Evolutionary conservation across 2,329 filamentous ascomycete species (phyloP), one percentile per base, ranked within the genome.

Genomic region (Xylariaceae sp.): DNA sequence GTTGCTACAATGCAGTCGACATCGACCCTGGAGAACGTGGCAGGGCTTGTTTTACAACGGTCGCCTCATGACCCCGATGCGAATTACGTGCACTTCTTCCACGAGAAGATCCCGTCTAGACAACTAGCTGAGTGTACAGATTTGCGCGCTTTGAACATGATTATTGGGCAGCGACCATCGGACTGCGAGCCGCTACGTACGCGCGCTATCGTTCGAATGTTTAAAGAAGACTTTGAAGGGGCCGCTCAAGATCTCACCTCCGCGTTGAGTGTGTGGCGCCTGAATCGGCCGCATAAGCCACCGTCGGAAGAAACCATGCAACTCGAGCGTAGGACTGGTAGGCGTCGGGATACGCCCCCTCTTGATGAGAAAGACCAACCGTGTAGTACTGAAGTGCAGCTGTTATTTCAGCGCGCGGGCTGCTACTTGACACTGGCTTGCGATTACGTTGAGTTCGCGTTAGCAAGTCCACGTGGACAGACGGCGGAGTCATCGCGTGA

Each of bases 61-160:
- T 86, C 83, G 61, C 79, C 84, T n/a, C 72, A 80, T 54, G 86
- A 92, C 69, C 74, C 79, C 49, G 88, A 94, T 69, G 90, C 89
- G 34, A 88, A 88, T 73, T 94, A 94, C 71, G 90, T 94, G n/a
- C 88, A 94, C 71, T 94, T 93, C 75, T 95, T 95, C 73, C 89
- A 93, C 74, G 89, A 95, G 74, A 94, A 93, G 81, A 92, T 94
- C 30, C 88, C 89, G 1, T 88, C 85, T 47, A 78, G 88, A 48
- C 85, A 88, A 71, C 77, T 94, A 71, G 88, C 86, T 42, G 84
- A 90, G 68, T 86, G 82, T 67, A 92, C 89, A 7, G 87, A 83
- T 62, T 74, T 92, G 58, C 76, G 82, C 55, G 80, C 85, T 3
- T 73, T 95, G 64, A 79, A 86, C 70, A 82, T 89, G 44, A 84